Evolutionary conservation across 192 early-diverging fungal genomes (phyloP).

Genomic region (Coemansia sp.): DNA sequence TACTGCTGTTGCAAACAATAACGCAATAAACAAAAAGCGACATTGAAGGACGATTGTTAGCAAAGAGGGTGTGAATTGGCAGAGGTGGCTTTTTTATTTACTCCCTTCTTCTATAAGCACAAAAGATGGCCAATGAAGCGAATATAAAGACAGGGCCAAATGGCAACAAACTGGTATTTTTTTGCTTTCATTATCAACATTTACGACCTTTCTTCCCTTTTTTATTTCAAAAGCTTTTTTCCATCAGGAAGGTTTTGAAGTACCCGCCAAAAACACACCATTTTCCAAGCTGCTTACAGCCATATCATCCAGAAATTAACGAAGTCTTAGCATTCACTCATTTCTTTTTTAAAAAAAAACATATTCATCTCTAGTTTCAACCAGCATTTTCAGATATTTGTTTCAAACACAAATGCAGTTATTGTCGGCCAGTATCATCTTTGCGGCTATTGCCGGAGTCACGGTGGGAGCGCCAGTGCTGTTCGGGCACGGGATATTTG

Average conservation of each 20-base stretch:
- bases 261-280: background rate
- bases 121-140: background rate
- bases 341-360: too few relatives aligned
- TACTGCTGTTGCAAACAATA: too few relatives aligned
- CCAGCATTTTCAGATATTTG: background rate
- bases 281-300: too few relatives aligned
- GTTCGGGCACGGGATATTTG: constrained; percentile 24
- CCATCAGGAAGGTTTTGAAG: background rate
- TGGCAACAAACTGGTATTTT: background rate
- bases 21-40: too few relatives aligned
- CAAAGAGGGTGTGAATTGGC: background rate
- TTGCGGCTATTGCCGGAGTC: constrained; percentile 1
- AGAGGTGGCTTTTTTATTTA: background rate
- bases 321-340: too few relatives aligned
- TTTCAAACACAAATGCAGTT: constrained; percentile 10
- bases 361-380: too few relatives aligned
- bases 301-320: too few relatives aligned
- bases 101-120: background rate
- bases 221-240: background rate
- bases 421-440: background rate
- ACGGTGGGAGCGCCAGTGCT: constrained; percentile 20
- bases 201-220: background rate
- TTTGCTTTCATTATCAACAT: background rate
- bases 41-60: too few relatives aligned
- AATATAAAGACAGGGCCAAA: background rate